Percentiles rank a stretch among this genome's conserved stretches.
Evolutionary conservation across 306 rosid species (phyloP).

Genomic region (Ochetophila trinervis): DNA sequence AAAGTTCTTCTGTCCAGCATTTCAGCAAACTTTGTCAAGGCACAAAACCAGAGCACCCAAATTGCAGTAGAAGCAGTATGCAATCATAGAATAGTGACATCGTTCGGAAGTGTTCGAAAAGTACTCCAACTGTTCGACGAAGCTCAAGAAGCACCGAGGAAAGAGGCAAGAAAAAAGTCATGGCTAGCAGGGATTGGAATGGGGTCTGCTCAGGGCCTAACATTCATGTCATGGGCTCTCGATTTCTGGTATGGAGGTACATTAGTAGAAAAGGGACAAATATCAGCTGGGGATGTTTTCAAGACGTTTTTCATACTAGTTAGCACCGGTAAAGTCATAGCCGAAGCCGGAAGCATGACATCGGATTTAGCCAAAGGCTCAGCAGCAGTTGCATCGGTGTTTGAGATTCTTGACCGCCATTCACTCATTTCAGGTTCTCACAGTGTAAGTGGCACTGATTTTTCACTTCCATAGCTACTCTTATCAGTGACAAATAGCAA

Average conservation of each 20-base stretch:
- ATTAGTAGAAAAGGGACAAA: constrained; percentile 58
- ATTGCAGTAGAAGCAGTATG: constrained; percentile 90
- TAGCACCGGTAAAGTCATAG: constrained; percentile 91
- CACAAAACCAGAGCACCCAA: constrained; percentile 84
- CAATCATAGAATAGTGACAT: constrained; percentile 81
- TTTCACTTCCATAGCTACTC: not conserved
- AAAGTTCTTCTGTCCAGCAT: constrained; percentile 77
- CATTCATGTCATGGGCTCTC: constrained; percentile 94
- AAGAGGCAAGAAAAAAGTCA: constrained; percentile 76
- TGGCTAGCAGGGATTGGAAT: constrained; percentile 94
- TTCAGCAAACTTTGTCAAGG: constrained; percentile 64
- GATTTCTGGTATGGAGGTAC: constrained; percentile 98
- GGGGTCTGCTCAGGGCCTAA: constrained; percentile 95
- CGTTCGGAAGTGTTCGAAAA: constrained; percentile 59
- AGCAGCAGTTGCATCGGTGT: constrained; percentile 75
- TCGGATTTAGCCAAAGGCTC: constrained; percentile 87
- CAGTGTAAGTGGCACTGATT: constrained; percentile 37
- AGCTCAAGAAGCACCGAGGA: constrained; percentile 83
- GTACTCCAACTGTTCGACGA: constrained; percentile 65
- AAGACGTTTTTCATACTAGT: constrained; percentile 87
- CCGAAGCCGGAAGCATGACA: constrained; percentile 99
- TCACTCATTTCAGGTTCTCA: constrained; percentile 55
- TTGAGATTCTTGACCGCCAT: constrained; percentile 77
- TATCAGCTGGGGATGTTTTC: constrained; percentile 91
- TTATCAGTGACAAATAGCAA: not conserved